Evolutionary conservation across 139 green algal species (phyloP), one percentile per base, ranked within the genome.

Genomic region (Ulvella scutata): DNA sequence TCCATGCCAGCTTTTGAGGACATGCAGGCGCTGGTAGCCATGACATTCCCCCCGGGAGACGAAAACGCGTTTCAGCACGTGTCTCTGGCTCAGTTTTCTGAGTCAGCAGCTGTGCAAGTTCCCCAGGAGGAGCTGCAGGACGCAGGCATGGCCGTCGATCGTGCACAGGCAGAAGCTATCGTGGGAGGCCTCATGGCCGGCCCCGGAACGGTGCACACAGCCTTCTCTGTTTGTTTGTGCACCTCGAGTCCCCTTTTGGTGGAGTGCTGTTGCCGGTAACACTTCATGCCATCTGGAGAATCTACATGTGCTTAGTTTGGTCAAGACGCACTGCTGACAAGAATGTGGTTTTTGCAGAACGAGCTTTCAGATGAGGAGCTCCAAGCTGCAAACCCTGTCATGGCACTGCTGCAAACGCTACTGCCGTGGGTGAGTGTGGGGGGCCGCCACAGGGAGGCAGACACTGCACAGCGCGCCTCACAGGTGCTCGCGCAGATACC

Each of bases 11-110:
- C 83, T 0, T 81, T 75, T 0, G 87, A 88, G 72, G 96, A 87
- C 86, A 80, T 79, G 1, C 72, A 61, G 26, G 75, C 89, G 9
- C 77, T 85, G 0, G 44, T 76, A 3, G 85, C 89, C 51, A n/a
- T 67, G 76, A 80, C 75, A 38, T 89, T 88, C 44, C 81, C 85
- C 6, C 26, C 76, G 31, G 28, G 26, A 33, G 72, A 77, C 2
- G 61, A 75, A 21, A 92, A 94, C 78, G 79, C 85, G 73, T 92
- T 88, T 72, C 38, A 81, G 29, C 89, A 97, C 82, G 81, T 96
- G 59, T 79, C 85, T 0, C 31, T 94, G 23, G n/a, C 78, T 4
- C 92, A 97, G 72, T 97, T 92, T 74, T 86, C 76, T 29, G 92
- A 97, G 51, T 77, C 80, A 4, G 82, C 92, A 20, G 81, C 84